These are phyloP conservation scores for Alternaria sp. DNA, from an alignment of 2,329 filamentous ascomycete genomes.

Conservation along the genomic window DNA sequence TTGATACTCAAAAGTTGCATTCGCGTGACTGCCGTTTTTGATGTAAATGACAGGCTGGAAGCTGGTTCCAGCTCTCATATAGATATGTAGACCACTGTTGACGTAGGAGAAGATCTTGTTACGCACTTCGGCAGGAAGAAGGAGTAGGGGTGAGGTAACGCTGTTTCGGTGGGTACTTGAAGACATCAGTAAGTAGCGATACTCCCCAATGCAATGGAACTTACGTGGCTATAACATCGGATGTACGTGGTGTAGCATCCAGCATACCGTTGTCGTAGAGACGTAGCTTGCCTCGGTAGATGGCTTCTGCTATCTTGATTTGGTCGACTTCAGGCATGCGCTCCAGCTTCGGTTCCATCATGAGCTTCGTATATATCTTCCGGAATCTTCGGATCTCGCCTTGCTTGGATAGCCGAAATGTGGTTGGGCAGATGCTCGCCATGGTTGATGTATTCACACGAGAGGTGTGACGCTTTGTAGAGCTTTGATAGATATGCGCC, in stretches of 20 bases:
- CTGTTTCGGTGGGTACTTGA: not conserved
- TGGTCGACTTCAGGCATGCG: too few relatives aligned
- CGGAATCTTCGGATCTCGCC: too few relatives aligned
- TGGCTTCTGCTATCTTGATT: too few relatives aligned
- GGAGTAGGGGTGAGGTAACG: not conserved
- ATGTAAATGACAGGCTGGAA: not conserved
- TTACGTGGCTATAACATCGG: not conserved
- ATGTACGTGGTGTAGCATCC: not conserved
- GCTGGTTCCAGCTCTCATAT: not conserved
- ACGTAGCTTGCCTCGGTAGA: not conserved
- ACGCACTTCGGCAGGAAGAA: not conserved
- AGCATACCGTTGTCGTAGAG: not conserved
- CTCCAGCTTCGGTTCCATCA: too few relatives aligned
- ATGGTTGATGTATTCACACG: too few relatives aligned
- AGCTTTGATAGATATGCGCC: too few relatives aligned
- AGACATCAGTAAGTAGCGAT: not conserved
- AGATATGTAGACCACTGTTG: not conserved
- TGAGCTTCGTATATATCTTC: too few relatives aligned
- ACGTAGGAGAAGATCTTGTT: not conserved
- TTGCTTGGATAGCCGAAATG: too few relatives aligned
- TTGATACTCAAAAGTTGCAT: rapidly evolving
- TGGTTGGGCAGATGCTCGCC: too few relatives aligned
- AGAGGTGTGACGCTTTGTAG: too few relatives aligned
- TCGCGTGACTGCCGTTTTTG: not conserved
- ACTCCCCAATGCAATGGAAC: too few relatives aligned